Percentiles rank a stretch among this genome's conserved stretches.
Evolutionary conservation across 108 stramenopile genomes (phyloP).

Genomic region (Cyclotella baltica): DNA sequence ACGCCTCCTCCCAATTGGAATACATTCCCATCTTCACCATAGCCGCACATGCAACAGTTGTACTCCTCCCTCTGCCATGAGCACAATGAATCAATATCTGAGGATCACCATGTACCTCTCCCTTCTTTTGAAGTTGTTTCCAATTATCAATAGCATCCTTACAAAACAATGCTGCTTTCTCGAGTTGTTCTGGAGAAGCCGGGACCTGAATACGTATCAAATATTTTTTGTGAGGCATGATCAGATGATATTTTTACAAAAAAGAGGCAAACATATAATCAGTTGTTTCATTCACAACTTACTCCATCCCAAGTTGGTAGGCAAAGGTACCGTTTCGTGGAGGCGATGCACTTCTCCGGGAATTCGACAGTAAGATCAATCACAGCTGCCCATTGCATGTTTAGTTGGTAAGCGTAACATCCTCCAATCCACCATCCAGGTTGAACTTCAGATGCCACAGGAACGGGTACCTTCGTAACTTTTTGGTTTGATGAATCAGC

Average conservation of each 20-base stretch:
- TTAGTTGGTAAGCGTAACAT: conserved; percentile 77
- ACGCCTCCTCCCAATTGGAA: conserved; percentile 84
- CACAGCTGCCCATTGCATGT: conserved; percentile 83
- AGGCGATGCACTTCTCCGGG: conserved; percentile 71
- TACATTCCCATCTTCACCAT: conserved; percentile 85
- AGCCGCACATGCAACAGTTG: conserved; percentile 89
- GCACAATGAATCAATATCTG: conserved; percentile 84
- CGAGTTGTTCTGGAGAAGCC: conserved; percentile 76
- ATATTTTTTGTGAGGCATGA: no score
- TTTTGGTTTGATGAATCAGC: conserved; percentile 39
- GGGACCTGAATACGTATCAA: no score
- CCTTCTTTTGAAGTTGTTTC: conserved; percentile 50
- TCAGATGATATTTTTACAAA: no score
- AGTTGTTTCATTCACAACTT: no score
- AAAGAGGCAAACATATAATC: no score
- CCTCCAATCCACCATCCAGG: conserved; percentile 92
- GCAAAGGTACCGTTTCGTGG: conserved; percentile 67
- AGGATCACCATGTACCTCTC: conserved; percentile 60
- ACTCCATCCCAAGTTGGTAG: conserved; percentile 91
- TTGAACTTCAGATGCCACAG: conserved; percentile 84
- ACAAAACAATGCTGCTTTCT: conserved; percentile 79
- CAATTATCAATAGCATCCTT: conserved; percentile 66
- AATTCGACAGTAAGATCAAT: conserved; percentile 92
- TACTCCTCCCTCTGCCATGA: conserved; percentile 83
- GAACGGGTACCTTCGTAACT: conserved; percentile 58